Evolutionary conservation across 1,284 basidiomycete genomes (phyloP), one percentile per base, ranked within the genome.

Genomic region (Ceratobasidium sp.): DNA sequence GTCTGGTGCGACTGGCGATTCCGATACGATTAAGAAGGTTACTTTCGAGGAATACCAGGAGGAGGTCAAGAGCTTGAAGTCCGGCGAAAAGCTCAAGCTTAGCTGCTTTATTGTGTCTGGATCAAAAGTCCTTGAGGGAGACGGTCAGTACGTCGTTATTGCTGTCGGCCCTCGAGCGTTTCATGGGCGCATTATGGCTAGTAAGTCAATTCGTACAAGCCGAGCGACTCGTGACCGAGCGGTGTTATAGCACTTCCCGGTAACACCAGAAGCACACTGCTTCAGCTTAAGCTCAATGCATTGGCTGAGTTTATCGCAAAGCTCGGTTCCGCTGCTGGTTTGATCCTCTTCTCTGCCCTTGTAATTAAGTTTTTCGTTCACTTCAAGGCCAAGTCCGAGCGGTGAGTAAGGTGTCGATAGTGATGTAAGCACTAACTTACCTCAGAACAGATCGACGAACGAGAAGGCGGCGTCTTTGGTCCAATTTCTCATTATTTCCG

Each of bases 331-430:
- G 85, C 88, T 20, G 94, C 96, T 28, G 97, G 97, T 85, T 87
- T 94, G 17, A 79, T 95, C 23, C 89, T 99, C 56, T 99, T 99
- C 85, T 79, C 83, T 17, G 91, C 94, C 1, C 90, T 99, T 77
- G 93, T 99, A 91, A 98, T 99, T 83, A 90, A 95, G 64, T 99
- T 96, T 87, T 96, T 98, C 81, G 95, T 97, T 10, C 91, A 96
- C 82, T 89, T 98, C 78, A 92, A 91, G 15, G 89, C 86, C 64
- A 84, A 88, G 46, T 92, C 92, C 13, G 80, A 82, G 20, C 86
- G 89, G 89, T 89, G 67, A 56, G 81, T 77, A 15, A 17, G 52
- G 44, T 50, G 44, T 71, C 15, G 57, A 56, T 75, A 79, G 23
- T 57, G 46, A 50, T 6, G n/a, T 42, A 68, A 17, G 10, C 4